These are phyloP conservation scores for Thelonectria blattea DNA, from an alignment of 2,329 filamentous ascomycete genomes.

Conservation along the genomic window DNA sequence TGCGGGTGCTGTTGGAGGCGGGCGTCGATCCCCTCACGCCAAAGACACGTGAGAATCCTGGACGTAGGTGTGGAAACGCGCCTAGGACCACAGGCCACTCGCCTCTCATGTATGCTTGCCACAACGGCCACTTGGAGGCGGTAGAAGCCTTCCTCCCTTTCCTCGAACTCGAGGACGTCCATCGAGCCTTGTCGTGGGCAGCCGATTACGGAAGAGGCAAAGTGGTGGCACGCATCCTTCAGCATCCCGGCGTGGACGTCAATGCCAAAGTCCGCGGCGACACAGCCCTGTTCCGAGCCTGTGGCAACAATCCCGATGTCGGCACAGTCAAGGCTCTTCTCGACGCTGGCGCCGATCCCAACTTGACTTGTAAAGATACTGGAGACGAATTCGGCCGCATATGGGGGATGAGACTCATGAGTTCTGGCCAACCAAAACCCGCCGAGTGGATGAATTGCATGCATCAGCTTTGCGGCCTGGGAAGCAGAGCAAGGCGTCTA, in stretches of 20 bases:
- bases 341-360: slow-evolving; percentile 41
- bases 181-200: slow-evolving; percentile 39
- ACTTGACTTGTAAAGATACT: slow-evolving; percentile 21
- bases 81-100: slow-evolving; percentile 29
- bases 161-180: slow-evolving; percentile 32
- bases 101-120: slow-evolving; percentile 42
- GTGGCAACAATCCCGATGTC: not conserved
- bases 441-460: slow-evolving; percentile 15
- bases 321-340: slow-evolving; percentile 36
- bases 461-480: slow-evolving; percentile 12
- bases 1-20: slow-evolving; percentile 41
- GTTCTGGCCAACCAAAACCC: not conserved
- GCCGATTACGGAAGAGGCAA: slow-evolving; percentile 21
- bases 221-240: slow-evolving; percentile 38
- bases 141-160: slow-evolving; percentile 38
- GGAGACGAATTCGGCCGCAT: not conserved
- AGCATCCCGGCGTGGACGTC: slow-evolving; percentile 40
- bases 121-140: slow-evolving; percentile 34
- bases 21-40: slow-evolving; percentile 43
- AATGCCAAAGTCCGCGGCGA: slow-evolving; percentile 33
- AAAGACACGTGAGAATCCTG: slow-evolving; percentile 25
- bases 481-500: too few relatives aligned
- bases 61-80: not conserved
- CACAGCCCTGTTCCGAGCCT: slow-evolving; percentile 34
- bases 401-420: too few relatives aligned